Evolutionary conservation across 495 filamentous ascomycete species (phyloP).

Genomic region (Emericellopsis terricola): DNA sequence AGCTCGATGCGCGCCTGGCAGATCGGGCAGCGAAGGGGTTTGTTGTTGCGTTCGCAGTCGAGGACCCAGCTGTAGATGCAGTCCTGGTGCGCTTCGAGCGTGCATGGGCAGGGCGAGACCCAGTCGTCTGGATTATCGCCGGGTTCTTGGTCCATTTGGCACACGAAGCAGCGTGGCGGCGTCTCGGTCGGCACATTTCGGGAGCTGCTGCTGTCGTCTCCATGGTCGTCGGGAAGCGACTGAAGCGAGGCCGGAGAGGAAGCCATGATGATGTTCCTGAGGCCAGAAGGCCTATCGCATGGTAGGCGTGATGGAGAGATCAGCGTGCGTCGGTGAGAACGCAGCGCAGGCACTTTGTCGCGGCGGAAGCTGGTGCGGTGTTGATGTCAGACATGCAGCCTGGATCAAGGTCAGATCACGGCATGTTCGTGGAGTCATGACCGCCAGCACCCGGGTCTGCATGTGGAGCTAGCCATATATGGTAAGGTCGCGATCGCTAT

Average conservation of each 20-base stretch:
- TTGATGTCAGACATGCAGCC: too few relatives aligned
- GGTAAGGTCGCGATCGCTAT: background rate
- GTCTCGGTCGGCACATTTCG: background rate
- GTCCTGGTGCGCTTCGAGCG: slow-evolving; percentile 72
- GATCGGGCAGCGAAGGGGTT: slow-evolving; percentile 63
- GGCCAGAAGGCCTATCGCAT: too few relatives aligned
- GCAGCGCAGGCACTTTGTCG: too few relatives aligned
- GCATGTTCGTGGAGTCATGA: background rate
- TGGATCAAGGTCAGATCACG: too few relatives aligned
- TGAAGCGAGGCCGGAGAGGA: background rate
- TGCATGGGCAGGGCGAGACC: slow-evolving; percentile 78
- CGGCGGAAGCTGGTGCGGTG: too few relatives aligned
- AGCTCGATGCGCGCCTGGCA: slow-evolving; percentile 71
- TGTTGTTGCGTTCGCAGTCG: slow-evolving; percentile 48
- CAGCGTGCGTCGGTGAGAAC: too few relatives aligned
- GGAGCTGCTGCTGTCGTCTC: background rate
- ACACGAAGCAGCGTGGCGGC: slow-evolving; percentile 78
- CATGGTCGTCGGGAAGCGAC: background rate
- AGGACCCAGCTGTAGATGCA: slow-evolving; percentile 86
- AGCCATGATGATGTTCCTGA: background rate
- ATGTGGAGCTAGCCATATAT: background rate
- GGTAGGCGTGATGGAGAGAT: too few relatives aligned
- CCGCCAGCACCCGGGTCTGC: background rate
- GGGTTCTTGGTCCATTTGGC: slow-evolving; percentile 70
- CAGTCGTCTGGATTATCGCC: slow-evolving; percentile 43